A percentile compares a stretch with the other conserved stretches of the same genome.
phyloP scores from a whole-genome alignment of 345 rosid species.

The Citrus reticulata region DNA sequence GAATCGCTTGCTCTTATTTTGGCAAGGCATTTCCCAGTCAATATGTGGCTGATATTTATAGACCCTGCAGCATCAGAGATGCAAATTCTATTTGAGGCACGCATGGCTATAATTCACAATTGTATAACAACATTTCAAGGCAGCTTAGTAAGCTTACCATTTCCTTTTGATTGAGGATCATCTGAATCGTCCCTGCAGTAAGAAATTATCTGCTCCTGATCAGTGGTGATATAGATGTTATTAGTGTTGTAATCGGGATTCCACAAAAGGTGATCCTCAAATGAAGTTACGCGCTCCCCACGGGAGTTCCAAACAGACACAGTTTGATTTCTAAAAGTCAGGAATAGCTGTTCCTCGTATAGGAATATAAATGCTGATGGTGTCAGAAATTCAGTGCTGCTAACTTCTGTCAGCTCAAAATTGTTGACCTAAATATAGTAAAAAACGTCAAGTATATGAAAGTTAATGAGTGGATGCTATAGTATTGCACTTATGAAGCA shows the following conservation, averaged over 20 bases:
- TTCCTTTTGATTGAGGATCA: slow-evolving; percentile 48
- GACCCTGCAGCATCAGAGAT: slow-evolving; percentile 54
- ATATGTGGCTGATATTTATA: slow-evolving; percentile 54
- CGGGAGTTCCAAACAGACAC: slow-evolving; percentile 78
- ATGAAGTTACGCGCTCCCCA: slow-evolving; percentile 55
- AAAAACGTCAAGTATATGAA: background rate
- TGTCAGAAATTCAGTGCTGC: slow-evolving; percentile 44
- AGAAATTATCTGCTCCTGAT: slow-evolving; percentile 65
- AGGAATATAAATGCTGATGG: slow-evolving; percentile 57
- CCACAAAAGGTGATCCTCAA: slow-evolving; percentile 67
- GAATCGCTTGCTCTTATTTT: slow-evolving; percentile 48
- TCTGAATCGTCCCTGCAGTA: slow-evolving; percentile 70
- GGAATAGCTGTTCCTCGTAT: slow-evolving; percentile 50
- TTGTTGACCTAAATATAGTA: slow-evolving; percentile 36
- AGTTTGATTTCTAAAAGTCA: slow-evolving; percentile 49
- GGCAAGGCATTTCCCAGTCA: slow-evolving; percentile 67
- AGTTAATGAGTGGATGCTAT: background rate
- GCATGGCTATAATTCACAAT: too few species aligned
- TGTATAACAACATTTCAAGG: too few species aligned
- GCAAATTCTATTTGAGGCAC: too few species aligned
- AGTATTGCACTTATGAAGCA: background rate
- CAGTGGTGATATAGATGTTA: slow-evolving; percentile 61
- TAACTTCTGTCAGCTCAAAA: slow-evolving; percentile 46
- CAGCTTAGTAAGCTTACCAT: slow-evolving; percentile 30
- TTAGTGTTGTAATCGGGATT: slow-evolving; percentile 73